A percentile compares a stretch with the other conserved stretches of the same genome.
Evolutionary conservation across 371 early-diverging fungal genomes (phyloP).

Genomic region (Zychaea mexicana): DNA sequence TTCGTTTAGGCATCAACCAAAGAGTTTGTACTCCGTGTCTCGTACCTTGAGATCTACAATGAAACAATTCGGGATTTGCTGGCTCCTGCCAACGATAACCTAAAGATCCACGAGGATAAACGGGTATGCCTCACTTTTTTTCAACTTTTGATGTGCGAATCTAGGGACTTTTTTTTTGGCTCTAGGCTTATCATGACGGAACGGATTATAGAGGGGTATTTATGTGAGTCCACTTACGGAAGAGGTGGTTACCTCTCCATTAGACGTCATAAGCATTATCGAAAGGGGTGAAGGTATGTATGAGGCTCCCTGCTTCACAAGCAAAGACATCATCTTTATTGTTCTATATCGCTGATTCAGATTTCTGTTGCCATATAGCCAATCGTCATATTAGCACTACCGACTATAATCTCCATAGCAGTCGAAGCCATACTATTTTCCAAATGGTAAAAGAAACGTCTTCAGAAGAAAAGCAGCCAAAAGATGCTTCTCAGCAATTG

Average conservation of each 20-base stretch:
- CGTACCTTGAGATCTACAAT: constrained; percentile 98
- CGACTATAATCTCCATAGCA: constrained; percentile 85
- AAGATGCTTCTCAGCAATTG: no score
- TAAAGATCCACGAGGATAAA: constrained; percentile 82
- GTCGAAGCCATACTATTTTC: constrained; percentile 91
- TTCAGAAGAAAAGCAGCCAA: not conserved
- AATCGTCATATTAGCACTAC: constrained; percentile 84
- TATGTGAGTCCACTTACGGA: constrained; percentile 88
- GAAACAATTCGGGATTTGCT: constrained; percentile 92
- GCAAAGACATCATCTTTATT: no score
- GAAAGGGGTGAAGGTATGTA: constrained; percentile 73
- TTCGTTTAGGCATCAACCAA: constrained; percentile 48
- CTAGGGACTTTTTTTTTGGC: not conserved
- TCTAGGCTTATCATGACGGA: no score
- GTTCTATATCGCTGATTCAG: no score
- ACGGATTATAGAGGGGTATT: constrained; percentile 80
- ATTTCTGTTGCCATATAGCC: constrained; percentile 23
- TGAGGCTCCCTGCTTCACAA: not conserved
- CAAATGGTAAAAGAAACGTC: constrained; percentile 68
- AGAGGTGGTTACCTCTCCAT: constrained; percentile 83
- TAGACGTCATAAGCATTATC: constrained; percentile 80
- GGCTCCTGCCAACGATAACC: constrained; percentile 72
- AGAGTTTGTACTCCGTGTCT: constrained; percentile 88
- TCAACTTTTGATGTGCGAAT: not conserved
- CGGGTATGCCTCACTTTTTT: constrained; percentile 34